phyloP scores from a whole-genome alignment of 441 rosid genomes.

The Dalechampia spathulata region DNA sequence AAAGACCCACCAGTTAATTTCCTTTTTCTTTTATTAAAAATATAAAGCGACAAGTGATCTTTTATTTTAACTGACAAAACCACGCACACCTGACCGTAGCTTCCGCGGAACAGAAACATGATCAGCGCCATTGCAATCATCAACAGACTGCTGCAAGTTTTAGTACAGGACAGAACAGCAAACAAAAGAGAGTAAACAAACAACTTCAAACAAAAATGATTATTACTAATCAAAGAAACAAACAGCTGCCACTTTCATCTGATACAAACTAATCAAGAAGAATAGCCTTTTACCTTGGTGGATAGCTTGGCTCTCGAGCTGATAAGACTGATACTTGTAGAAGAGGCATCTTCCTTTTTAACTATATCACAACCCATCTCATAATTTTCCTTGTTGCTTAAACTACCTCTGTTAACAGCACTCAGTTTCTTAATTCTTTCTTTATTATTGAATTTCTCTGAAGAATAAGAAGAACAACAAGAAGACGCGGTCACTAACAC shows the following conservation, averaged over 20 bases:
- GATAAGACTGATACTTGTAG: conserved; percentile 13
- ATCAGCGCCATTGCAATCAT: conserved; percentile 49
- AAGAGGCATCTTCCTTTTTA: conserved; percentile 25
- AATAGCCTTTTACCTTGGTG: conserved; percentile 33
- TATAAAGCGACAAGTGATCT: neutral
- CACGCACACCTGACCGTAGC: conserved; percentile 86
- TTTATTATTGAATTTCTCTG: conserved; percentile 43
- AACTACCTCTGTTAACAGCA: conserved; percentile 31
- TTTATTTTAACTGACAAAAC: conserved; percentile 18
- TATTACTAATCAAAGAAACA: no score
- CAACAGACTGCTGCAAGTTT: conserved; percentile 31
- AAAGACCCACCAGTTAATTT: conserved; percentile 29
- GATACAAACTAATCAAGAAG: no score
- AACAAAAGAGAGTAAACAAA: neutral
- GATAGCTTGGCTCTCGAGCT: conserved; percentile 45
- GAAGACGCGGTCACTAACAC: conserved; percentile 14
- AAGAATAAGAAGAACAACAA: neutral
- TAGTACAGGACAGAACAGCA: neutral
- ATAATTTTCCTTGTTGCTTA: conserved; percentile 17
- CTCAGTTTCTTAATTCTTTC: conserved; percentile 46
- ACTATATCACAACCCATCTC: conserved; percentile 36
- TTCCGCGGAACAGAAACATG: conserved; percentile 88
- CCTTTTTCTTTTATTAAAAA: no score
- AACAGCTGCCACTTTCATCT: no score
- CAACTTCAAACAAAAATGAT: neutral